Evolutionary conservation across 2,329 filamentous ascomycete species (phyloP), one percentile per base, ranked within the genome.

Genomic region (Mariannaea elegans): DNA sequence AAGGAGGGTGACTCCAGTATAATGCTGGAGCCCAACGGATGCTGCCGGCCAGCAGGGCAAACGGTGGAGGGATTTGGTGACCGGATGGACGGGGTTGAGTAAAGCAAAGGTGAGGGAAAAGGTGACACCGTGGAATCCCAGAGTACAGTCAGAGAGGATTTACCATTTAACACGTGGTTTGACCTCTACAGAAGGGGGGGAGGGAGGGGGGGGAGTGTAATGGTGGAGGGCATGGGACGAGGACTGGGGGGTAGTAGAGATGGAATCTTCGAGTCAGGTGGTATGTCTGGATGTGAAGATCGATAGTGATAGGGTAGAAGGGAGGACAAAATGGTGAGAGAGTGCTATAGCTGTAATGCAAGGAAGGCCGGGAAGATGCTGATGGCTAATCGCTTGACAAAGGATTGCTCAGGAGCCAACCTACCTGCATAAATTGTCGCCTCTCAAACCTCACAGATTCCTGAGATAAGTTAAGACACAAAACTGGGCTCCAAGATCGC

Each of bases 91-190:
- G 56, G 34, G 36, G 23, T 6, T 4, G 38, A 38, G 42, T 16
- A 19, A 41, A 46, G 18, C 23, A 32, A 41, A 46, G 18, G 31
- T 39, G 57, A 60, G 51, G 23, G 44, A 45, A 39, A 19, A 49
- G 41, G 50, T 45, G 50, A 46, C 31, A 12, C 44, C 32, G 27
- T 36, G 45, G 49, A 23, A 41, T 19, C 31, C 27, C 16, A 59
- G 36, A 47, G 29, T 47, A 46, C 46, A 23, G 39, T 45, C 46
- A 56, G 46, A 50, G 38, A 39, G 24, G 23, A 31, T 38, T 19
- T 48, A 44, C 55, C 23, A 47, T 62, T 36, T 57, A 68, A 69
- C 65, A 68, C 65, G 65, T 65, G 65, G 65, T 67, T 63, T 46
- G 61, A 50, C 54, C 56, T 61, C 56, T 67, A 66, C 63, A 63